Evolutionary conservation across 805 yeast species (phyloP).

Genomic region (Suhomyces emberorum): DNA sequence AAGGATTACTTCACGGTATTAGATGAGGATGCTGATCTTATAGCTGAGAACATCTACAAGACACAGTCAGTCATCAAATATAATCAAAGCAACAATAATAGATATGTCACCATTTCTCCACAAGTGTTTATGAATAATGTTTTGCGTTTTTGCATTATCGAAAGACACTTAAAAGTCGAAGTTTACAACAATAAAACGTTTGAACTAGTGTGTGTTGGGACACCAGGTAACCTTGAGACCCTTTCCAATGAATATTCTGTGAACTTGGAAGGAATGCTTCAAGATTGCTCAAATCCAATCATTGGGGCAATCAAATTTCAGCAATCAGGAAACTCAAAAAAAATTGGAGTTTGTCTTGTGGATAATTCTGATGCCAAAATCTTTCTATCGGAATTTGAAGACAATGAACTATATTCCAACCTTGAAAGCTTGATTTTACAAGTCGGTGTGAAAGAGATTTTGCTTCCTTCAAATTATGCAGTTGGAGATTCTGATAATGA

Average conservation of each 20-base stretch:
- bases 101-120: constrained; percentile 73
- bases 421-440: constrained; percentile 85
- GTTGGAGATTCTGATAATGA: constrained; percentile 50
- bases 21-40: constrained; percentile 70
- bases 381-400: constrained; percentile 76
- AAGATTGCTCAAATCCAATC: constrained; percentile 38
- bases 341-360: constrained; percentile 75
- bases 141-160: constrained; percentile 63
- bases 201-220: constrained; percentile 56
- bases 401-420: constrained; percentile 83
- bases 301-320: constrained; percentile 38
- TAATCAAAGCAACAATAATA: constrained; percentile 38
- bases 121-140: constrained; percentile 65
- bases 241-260: constrained; percentile 35
- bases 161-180: constrained; percentile 73
- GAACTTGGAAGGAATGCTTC: constrained; percentile 60
- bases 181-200: constrained; percentile 67
- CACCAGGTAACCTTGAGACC: constrained; percentile 84
- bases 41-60: constrained; percentile 81
- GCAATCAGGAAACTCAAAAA: constrained; percentile 38
- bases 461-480: constrained; percentile 49
- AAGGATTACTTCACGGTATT: constrained; percentile 78
- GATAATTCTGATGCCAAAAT: constrained; percentile 67
- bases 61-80: constrained; percentile 78
- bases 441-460: constrained; percentile 81